phyloP scores from a whole-genome alignment of 352 stramenopile genomes.

The Pythium sukuiense region DNA sequence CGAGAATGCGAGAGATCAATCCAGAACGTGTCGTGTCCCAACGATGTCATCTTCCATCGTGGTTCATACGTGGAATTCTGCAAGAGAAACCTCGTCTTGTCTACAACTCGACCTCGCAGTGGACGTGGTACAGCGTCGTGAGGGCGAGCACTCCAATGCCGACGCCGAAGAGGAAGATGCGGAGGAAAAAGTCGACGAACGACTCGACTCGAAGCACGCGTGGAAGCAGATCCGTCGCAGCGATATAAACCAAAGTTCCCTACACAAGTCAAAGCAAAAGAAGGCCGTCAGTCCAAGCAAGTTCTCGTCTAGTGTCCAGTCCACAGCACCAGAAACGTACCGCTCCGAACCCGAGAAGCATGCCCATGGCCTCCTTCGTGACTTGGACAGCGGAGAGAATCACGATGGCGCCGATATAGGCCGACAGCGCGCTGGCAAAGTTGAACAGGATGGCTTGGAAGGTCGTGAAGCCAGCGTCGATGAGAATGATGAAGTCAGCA shows the following conservation, averaged over 20 bases:
- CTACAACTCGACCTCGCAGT: conserved; percentile 57
- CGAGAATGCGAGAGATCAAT: too few relatives aligned
- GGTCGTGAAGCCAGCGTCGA: conserved; percentile 61
- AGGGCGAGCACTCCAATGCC: conserved; percentile 78
- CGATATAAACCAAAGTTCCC: conserved; percentile 70
- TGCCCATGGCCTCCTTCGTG: conserved; percentile 59
- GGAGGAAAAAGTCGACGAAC: conserved; percentile 34
- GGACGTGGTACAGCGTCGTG: conserved; percentile 85
- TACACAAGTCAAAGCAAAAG: conserved; percentile 20
- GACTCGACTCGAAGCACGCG: conserved; percentile 52
- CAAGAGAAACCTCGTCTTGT: neutral
- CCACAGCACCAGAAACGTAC: conserved; percentile 46
- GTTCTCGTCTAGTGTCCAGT: neutral
- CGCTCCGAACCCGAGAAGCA: conserved; percentile 71
- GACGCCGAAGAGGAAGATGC: conserved; percentile 53
- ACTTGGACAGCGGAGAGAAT: conserved; percentile 57
- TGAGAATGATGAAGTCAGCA: conserved; percentile 85
- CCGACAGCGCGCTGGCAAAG: conserved; percentile 75
- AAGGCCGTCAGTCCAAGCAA: neutral
- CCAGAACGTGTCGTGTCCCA: neutral
- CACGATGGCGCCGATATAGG: conserved; percentile 70
- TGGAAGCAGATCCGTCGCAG: conserved; percentile 60
- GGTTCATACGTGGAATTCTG: conserved; percentile 6
- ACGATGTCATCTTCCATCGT: neutral
- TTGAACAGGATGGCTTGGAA: conserved; percentile 76